Evolutionary conservation across 768 basidiomycete species (phyloP).

Genomic region (Aureoboletus auriporus): DNA sequence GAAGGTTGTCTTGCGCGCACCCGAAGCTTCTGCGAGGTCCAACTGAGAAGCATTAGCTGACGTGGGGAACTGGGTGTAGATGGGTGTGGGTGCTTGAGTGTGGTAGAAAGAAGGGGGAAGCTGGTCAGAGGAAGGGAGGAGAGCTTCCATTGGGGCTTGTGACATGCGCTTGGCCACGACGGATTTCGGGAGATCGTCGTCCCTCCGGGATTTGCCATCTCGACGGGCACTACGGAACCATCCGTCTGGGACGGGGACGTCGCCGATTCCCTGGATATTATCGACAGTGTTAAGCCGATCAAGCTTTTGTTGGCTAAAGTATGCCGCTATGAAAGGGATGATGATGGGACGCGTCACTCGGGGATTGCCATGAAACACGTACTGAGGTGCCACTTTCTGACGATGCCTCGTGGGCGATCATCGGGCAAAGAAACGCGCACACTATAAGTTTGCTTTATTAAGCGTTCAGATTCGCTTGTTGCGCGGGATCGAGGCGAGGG

Average conservation of each 20-base stretch:
- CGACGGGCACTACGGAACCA: constrained; percentile 77
- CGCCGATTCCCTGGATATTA: constrained; percentile 60
- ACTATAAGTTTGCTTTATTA: constrained; percentile 55
- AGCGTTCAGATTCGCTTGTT: constrained; percentile 37
- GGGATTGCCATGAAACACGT: constrained; percentile 33
- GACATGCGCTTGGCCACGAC: constrained; percentile 38
- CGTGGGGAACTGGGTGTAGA: constrained; percentile 31
- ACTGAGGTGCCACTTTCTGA: constrained; percentile 54
- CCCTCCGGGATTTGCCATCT: constrained; percentile 46
- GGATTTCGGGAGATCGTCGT: constrained; percentile 43
- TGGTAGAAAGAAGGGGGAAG: constrained; percentile 20
- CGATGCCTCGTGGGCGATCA: constrained; percentile 38
- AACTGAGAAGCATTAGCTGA: constrained; percentile 26
- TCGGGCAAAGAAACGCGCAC: constrained; percentile 45
- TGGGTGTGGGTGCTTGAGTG: constrained; percentile 18
- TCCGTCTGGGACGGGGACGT: constrained; percentile 66
- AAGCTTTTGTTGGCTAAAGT: constrained; percentile 76
- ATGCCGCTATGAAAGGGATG: constrained; percentile 53
- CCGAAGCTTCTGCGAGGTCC: constrained; percentile 20
- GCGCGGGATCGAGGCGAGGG: constrained; percentile 39
- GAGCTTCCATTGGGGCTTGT: constrained; percentile 30
- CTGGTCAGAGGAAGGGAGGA: constrained; percentile 19
- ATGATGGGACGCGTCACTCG: constrained; percentile 14
- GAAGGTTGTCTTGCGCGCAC: constrained; percentile 24
- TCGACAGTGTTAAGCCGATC: constrained; percentile 71